Conservation (phyloP, 2,329 filamentous ascomycete genomes). For the Colletotrichum lindemuthianum region DNA sequence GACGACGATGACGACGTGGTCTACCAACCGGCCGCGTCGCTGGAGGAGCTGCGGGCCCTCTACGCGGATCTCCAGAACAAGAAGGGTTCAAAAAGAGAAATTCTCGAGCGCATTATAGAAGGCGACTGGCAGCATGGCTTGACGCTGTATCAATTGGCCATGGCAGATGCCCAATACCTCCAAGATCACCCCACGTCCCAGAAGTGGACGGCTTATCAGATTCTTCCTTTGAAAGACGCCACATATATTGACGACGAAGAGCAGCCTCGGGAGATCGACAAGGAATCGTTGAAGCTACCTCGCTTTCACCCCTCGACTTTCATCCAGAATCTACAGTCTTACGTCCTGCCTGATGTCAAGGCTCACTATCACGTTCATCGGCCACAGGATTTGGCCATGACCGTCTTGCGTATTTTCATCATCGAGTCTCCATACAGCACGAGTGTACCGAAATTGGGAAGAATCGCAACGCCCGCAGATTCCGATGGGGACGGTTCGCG, state of each 20-base stretch:
- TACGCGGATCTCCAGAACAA: conserved; percentile 69
- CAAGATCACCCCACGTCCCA: conserved; percentile 72
- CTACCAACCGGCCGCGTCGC: conserved; percentile 73
- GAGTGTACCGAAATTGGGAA: conserved; percentile 61
- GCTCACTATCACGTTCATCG: conserved; percentile 84
- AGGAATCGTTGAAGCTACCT: conserved; percentile 64
- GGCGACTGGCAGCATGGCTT: conserved; percentile 76
- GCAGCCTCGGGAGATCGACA: conserved; percentile 48
- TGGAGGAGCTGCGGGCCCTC: conserved; percentile 72
- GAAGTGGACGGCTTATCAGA: conserved; percentile 71
- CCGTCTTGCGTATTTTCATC: conserved; percentile 81
- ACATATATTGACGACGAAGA: conserved; percentile 51
- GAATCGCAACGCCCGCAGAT: conserved; percentile 39
- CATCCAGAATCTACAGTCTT: conserved; percentile 76
- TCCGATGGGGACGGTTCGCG: conserved; percentile 71
- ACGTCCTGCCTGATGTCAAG: conserved; percentile 82
- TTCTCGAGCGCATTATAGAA: conserved; percentile 71
- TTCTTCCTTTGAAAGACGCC: conserved; percentile 61
- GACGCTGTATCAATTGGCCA: conserved; percentile 73
- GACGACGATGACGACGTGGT: conserved; percentile 71
- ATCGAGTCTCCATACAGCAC: conserved; percentile 78
- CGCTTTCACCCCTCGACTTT: conserved; percentile 86
- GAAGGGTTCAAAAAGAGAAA: conserved; percentile 71
- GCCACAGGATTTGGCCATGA: conserved; percentile 73
- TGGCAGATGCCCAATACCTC: conserved; percentile 74